Evolutionary conservation across 192 early-diverging fungal genomes (phyloP).

Genomic region (Phycomyces nitens): DNA sequence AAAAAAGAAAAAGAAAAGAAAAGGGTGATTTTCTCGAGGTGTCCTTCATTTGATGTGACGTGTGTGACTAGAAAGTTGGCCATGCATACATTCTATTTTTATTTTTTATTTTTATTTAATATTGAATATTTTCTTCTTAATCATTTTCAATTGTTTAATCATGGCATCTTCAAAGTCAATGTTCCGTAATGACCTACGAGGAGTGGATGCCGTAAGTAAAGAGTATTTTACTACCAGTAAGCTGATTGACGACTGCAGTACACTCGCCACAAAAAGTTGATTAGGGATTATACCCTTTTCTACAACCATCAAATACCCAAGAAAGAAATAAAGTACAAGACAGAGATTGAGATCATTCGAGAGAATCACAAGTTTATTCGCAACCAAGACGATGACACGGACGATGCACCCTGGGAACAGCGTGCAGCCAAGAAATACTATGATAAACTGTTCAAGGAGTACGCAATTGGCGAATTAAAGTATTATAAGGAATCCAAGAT

Average conservation of each 20-base stretch:
- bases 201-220: constrained; percentile 43
- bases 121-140: neutral
- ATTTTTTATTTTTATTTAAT: constrained; percentile 5
- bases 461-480: constrained; percentile 66
- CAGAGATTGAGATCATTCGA: constrained; percentile 67
- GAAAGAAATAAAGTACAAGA: constrained; percentile 25
- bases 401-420: constrained; percentile 67
- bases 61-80: neutral
- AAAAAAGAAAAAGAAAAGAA: constrained; percentile 10
- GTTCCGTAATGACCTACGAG: constrained; percentile 39
- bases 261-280: constrained; percentile 54
- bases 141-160: too few species aligned
- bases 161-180: constrained; percentile 16
- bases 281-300: constrained; percentile 52
- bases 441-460: constrained; percentile 83
- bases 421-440: constrained; percentile 83
- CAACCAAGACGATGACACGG: constrained; percentile 43
- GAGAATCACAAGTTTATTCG: constrained; percentile 60
- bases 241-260: too few species aligned
- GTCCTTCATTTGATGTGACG: too few species aligned
- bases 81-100: neutral
- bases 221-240: too few species aligned
- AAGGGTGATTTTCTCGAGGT: too few species aligned
- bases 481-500: constrained; percentile 70
- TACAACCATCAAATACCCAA: constrained; percentile 9